These are phyloP conservation scores for Styphnolobium japonicum DNA, from an alignment of 306 rosid genomes.

Conservation along the genomic window DNA sequence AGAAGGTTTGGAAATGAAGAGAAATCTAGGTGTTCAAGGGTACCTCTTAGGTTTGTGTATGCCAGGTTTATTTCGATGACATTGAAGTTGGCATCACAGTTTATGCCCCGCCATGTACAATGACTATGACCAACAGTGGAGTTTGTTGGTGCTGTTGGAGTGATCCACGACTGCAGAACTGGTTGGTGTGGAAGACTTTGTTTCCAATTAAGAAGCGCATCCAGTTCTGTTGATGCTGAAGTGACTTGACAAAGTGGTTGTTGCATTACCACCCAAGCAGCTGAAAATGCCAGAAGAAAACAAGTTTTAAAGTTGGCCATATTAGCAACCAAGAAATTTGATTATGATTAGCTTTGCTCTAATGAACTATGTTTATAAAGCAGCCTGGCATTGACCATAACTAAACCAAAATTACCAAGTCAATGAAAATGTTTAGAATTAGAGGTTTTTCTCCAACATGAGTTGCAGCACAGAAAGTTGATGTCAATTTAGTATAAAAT, in stretches of 20 bases:
- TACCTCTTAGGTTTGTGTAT: slow-evolving; percentile 29
- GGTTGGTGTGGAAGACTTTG: background rate
- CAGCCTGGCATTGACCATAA: too few relatives aligned
- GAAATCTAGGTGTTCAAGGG: slow-evolving; percentile 30
- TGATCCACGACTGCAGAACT: background rate
- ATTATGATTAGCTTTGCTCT: too few relatives aligned
- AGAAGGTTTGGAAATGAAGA: slow-evolving; percentile 39
- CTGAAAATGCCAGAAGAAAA: background rate
- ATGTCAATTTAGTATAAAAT: too few relatives aligned
- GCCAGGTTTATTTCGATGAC: slow-evolving; percentile 27
- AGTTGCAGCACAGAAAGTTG: too few relatives aligned
- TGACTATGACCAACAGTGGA: background rate
- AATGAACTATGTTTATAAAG: too few relatives aligned
- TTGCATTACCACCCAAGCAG: background rate
- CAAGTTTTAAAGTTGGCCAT: background rate
- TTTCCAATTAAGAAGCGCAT: background rate
- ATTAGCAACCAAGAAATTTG: too few relatives aligned
- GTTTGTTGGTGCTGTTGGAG: background rate
- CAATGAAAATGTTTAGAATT: too few relatives aligned
- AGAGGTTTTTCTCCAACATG: too few relatives aligned
- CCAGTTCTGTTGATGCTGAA: background rate
- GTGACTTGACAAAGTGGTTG: background rate
- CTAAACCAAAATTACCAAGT: too few relatives aligned
- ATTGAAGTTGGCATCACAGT: slow-evolving; percentile 18
- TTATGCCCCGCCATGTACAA: slow-evolving; percentile 19